Evolutionary conservation across 305 asterid species (phyloP).

Genomic region (Fraxinus greggii): DNA sequence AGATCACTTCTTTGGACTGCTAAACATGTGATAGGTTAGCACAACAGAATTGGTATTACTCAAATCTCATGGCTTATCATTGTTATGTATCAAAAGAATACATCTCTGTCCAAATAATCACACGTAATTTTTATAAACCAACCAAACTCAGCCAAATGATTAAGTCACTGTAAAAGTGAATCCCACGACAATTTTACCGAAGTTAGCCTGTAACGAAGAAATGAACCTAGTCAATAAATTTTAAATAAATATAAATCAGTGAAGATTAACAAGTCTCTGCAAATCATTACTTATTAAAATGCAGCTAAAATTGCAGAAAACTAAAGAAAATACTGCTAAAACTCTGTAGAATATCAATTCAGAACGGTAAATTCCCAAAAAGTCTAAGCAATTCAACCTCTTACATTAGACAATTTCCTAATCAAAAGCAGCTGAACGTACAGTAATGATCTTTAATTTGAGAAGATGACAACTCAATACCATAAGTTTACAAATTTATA

Average conservation of each 20-base stretch:
- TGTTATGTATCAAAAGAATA: background rate
- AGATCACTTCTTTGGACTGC: background rate
- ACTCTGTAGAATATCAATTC: background rate
- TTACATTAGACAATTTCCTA: background rate
- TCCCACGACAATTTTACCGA: background rate
- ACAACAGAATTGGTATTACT: background rate
- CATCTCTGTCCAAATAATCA: background rate
- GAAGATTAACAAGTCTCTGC: background rate
- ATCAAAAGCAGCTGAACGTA: background rate
- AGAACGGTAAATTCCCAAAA: background rate
- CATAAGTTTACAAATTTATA: conserved; percentile 9
- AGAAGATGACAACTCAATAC: background rate
- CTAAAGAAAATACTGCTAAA: background rate
- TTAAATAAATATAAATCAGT: background rate
- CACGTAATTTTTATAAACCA: background rate
- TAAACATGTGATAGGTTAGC: background rate
- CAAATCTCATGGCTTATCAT: background rate
- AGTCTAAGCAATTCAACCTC: background rate
- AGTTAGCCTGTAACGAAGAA: background rate
- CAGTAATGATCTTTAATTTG: background rate
- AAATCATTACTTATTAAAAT: background rate
- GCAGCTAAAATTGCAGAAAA: background rate
- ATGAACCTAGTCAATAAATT: background rate
- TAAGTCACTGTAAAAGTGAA: background rate
- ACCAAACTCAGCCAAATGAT: background rate